phyloP scores from a whole-genome alignment of 1,284 basidiomycete species.

The Puccinia brachypodii region DNA sequence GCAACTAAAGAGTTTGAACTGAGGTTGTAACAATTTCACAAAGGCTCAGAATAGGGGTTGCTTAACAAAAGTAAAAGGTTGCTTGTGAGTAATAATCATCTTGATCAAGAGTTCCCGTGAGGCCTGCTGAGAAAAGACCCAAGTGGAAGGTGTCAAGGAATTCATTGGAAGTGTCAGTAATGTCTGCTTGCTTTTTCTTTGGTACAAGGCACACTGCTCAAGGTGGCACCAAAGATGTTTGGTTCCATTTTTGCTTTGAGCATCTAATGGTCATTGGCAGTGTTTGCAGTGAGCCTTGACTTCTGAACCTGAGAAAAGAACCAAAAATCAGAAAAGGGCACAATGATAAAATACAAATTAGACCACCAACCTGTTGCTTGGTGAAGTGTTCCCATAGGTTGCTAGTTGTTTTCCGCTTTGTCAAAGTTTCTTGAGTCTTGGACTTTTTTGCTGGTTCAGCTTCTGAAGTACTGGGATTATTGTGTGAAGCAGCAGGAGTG shows the following conservation, averaged over 20 bases:
- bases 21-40: not conserved
- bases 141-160: not conserved
- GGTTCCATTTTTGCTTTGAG: not conserved
- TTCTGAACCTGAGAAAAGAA: not conserved
- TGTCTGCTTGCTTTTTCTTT: not conserved
- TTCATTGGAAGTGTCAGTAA: not conserved
- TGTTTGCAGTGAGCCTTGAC: not conserved
- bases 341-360: not conserved
- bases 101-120: not conserved
- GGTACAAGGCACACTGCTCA: not conserved
- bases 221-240: not conserved
- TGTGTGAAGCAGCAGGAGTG: not conserved
- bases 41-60: not conserved
- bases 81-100: not conserved
- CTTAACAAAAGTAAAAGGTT: not conserved
- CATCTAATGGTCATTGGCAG: not conserved
- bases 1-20: not conserved
- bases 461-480: not conserved
- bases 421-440: not conserved
- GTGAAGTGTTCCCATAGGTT: not conserved
- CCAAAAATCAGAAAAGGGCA: not conserved
- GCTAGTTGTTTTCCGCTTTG: not conserved
- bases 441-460: not conserved
- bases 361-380: not conserved
- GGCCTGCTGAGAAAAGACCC: not conserved